Base-by-base conservation (phyloP, 371 early-diverging fungal genomes). In the Mortierella polycephala region DNA sequence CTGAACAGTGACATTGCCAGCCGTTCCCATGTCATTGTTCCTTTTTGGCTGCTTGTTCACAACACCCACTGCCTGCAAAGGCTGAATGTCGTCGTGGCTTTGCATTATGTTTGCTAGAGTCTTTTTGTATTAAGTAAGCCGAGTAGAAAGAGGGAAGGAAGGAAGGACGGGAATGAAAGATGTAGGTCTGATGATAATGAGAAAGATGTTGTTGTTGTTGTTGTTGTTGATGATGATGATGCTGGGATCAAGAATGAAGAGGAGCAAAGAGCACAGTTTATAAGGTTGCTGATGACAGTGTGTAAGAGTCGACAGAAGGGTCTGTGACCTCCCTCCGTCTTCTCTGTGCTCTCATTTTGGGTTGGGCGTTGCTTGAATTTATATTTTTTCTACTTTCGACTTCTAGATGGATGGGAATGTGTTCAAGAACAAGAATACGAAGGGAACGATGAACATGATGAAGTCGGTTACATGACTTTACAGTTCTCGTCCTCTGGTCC, bases 401-500 rank as follows among this genome's bases (percentile, higher is more conserved):
- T 50, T 11, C 41, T 21, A n/a, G 10, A 6, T 51, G 2, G 16
- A n/a, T 51, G 16, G 0, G 20, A n/a, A 18, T 18, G 20, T 51
- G 51, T 10, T 50, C 14, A 9, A 16, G 41, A 8, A 23, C 8
- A 30, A 30, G 30, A 30, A 30, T 30, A 30, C 4, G 30, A 1
- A 30, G 30, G 4, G 30, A n/a, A n/a, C n/a, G n/a, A 30, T 30
- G 30, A 30, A 30, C 30, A 30, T 1, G 4, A 30, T 2, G 30
- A 30, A 30, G 30, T 45, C 42, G 11, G 21, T 53, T 73, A 73
- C 74, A 73, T 73, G 64, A 73, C 74, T 55, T 73, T 73, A 56
- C 74, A 73, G 74, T 73, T 73, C 60, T 73, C 74, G 53, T 73
- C 74, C 12, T 73, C 74, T 45, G 73, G 73, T 5, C 73, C 66